These are phyloP conservation scores for Globisporangium irregulare DNA, from an alignment of 352 stramenopile species.

Conservation along the genomic window DNA sequence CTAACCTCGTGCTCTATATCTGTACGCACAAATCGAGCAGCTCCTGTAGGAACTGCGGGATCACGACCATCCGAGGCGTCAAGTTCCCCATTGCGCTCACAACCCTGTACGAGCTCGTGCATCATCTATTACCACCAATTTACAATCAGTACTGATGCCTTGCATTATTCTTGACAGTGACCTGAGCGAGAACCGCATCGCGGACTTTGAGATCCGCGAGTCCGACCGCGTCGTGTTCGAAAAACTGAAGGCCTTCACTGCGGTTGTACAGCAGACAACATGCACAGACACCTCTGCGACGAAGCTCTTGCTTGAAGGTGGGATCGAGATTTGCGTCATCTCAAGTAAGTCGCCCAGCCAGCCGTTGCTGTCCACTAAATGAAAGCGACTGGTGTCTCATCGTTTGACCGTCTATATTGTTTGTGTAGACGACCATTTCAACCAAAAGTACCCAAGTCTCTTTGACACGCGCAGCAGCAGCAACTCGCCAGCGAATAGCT, in stretches of 20 bases:
- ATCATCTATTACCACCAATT: background rate
- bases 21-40: background rate
- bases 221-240: constrained; percentile 13
- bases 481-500: background rate
- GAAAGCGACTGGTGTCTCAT: no score
- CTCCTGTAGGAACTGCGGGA: constrained; percentile 18
- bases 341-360: background rate
- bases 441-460: constrained; percentile 2
- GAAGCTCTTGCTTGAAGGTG: background rate
- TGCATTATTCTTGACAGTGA: background rate
- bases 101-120: constrained; percentile 25
- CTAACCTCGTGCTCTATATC: background rate
- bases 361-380: background rate
- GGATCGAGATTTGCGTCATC: constrained; percentile 10
- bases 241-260: background rate
- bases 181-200: constrained; percentile 9
- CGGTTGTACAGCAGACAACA: constrained; percentile 1
- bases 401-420: background rate
- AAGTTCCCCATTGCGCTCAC: constrained; percentile 30
- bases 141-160: no score
- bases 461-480: background rate
- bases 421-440: constrained; percentile 2
- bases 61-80: constrained; percentile 24
- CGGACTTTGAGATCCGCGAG: constrained; percentile 16
- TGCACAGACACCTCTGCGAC: background rate